Evolutionary conservation across 352 stramenopile genomes (phyloP), one percentile per base, ranked within the genome.

Genomic region (Phytophthora multivora): DNA sequence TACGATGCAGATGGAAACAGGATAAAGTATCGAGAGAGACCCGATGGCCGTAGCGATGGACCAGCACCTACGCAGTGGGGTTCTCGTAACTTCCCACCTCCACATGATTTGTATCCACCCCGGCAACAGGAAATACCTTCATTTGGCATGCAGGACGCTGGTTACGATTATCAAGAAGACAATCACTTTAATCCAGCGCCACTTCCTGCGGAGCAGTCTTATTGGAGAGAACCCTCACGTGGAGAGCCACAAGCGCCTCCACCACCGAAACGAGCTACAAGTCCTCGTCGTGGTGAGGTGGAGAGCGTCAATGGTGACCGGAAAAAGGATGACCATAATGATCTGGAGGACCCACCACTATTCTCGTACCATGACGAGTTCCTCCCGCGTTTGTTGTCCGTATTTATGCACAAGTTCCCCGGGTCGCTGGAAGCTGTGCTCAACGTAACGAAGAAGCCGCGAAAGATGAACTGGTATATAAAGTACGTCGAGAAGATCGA

Each of bases 381-480:
- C 50, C 25, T 89, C 4, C 59, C 68, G 8, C 57, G 73, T n/a
- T 52, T 89, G 12, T n/a, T 90, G 26, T 77, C 66, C 15, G 66
- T 76, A 23, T 80, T 89, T 68, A 79, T 79, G 39, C 70, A 73
- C 31, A 83, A 86, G 31, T 55, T 91, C n/a, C 83, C 80, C 0
- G 36, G 72, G 6, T 55, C 71, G 4, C 55, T 92, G 33, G 55
- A 61, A n/a, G 76, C 83, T 8, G 63, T 93, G 4, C 60, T 66
- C 10, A 89, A 93, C 48, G 68, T 80, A 30, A 90, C 78, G 15
- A 91, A 84, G 51, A 91, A 89, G 30, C 66, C 79, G 12, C 74
- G 83, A 3, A 93, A 90, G 43, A 77, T 90, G 63, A 79, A 74
- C 18, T 93, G 80, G 46, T 93, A 90, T 40, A 51, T 91, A 0